Evolutionary conservation across 2,329 filamentous ascomycete species (phyloP), one percentile per base, ranked within the genome.

Genomic region (Clonostachys sp.): DNA sequence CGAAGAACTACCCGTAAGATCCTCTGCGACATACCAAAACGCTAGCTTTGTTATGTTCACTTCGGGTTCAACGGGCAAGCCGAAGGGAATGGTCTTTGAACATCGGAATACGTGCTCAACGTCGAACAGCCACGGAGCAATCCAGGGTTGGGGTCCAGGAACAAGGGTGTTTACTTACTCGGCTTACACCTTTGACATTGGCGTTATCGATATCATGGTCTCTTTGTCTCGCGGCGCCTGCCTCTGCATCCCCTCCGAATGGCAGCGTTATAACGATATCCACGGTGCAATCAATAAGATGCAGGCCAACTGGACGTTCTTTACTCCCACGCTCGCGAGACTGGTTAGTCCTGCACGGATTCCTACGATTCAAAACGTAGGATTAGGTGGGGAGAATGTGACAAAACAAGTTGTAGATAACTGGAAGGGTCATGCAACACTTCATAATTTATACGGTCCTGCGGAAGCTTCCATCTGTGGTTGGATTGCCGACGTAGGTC

Each of bases 141-240:
- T 14, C 39, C 34, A 42, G 33, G 33, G 38, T n/a, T 33, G 16
- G 44, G 41, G 9, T 34, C 34, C 18, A 20, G 38, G 35, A 34
- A 42, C 41, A 13, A 36, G 47, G 35, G 73, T 80, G 13, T 45
- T 80, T 43, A 71, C 75, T 48, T 73, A 72, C 50, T 73, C 71
- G 10, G 67, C 66, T 16, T 75, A 72, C 51, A 71, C 68, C 1
- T 77, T 77, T 41, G 73, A 79, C 48, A 66, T 69, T 3, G 68
- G 66, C 35, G 55, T 78, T 6, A 47, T 67, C 4, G 75, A 78
- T 47, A 70, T 71, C 2, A 62, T 78, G 36, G 65, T 69, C 8
- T 65, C 73, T 0, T 63, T 81, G 0, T 51, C 61, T 13, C 49
- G 57, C 6, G 70, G 70, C 20, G 70, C 66, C 6, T 67, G 64